Evolutionary conservation across 73 alveolate species (phyloP).

Genomic region (Stentor roeselii): DNA sequence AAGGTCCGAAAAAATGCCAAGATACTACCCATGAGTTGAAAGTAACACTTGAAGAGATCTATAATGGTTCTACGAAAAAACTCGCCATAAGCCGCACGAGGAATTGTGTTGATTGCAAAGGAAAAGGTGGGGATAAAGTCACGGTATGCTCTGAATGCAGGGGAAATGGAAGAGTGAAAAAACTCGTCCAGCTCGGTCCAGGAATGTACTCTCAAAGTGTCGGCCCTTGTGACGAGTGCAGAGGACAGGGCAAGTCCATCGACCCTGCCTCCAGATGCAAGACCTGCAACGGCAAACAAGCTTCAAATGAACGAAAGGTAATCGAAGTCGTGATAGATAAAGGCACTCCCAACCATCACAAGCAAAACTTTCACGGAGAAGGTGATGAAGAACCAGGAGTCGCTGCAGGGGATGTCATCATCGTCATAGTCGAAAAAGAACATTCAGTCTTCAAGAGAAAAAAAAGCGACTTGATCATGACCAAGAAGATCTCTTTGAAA

Average conservation of each 20-base stretch:
- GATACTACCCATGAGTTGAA: constrained; percentile 73
- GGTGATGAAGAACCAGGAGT: constrained; percentile 96
- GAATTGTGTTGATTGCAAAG: constrained; percentile 85
- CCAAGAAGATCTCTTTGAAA: constrained; percentile 73
- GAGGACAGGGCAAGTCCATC: constrained; percentile 89
- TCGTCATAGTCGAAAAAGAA: constrained; percentile 71
- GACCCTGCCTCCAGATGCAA: constrained; percentile 76
- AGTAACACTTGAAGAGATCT: constrained; percentile 90
- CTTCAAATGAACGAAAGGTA: constrained; percentile 72
- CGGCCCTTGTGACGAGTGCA: constrained; percentile 91
- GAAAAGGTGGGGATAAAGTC: constrained; percentile 87
- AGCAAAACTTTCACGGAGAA: constrained; percentile 93
- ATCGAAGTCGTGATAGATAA: constrained; percentile 85
- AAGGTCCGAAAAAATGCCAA: constrained; percentile 79
- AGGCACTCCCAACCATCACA: constrained; percentile 97
- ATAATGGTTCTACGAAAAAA: constrained; percentile 84
- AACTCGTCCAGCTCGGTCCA: constrained; percentile 86
- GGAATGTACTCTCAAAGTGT: constrained; percentile 91
- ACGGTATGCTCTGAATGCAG: constrained; percentile 86
- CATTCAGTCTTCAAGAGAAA: constrained; percentile 88
- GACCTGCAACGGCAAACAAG: constrained; percentile 78
- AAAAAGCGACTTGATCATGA: constrained; percentile 91
- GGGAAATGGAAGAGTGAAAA: constrained; percentile 88
- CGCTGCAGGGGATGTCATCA: constrained; percentile 95
- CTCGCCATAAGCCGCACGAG: constrained; percentile 82